phyloP scores from a whole-genome alignment of 768 basidiomycete genomes.

The Macrolepiota dolichaula region DNA sequence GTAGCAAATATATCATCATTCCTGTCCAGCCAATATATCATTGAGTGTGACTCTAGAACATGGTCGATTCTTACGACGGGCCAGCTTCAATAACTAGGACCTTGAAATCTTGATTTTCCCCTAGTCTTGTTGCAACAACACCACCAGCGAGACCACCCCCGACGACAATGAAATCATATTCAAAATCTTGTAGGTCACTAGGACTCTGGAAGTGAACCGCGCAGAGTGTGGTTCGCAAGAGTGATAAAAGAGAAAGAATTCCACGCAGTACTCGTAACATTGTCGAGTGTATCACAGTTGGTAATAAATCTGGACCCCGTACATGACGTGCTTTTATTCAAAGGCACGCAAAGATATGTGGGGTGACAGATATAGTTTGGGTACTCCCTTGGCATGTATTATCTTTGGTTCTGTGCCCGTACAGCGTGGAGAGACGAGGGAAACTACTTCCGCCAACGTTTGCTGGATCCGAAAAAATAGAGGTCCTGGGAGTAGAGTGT shows the following conservation, averaged over 20 bases:
- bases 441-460: too few species aligned
- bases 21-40: not conserved
- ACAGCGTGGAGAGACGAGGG: too few species aligned
- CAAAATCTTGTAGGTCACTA: not conserved
- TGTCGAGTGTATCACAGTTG: not conserved
- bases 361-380: too few species aligned
- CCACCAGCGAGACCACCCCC: slow-evolving; percentile 13
- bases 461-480: too few species aligned
- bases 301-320: too few species aligned
- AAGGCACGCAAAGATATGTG: too few species aligned
- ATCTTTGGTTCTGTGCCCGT: too few species aligned
- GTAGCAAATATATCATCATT: not conserved
- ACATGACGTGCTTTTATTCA: too few species aligned
- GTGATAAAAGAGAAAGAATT: not conserved
- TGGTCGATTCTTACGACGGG: not conserved
- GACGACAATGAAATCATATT: slow-evolving; percentile 13
- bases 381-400: too few species aligned
- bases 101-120: slow-evolving; percentile 8
- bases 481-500: too few species aligned
- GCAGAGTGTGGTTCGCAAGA: not conserved
- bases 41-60: not conserved
- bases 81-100: slow-evolving; percentile 14
- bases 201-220: not conserved
- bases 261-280: not conserved
- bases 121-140: slow-evolving; percentile 7